Evolutionary conservation across 352 stramenopile genomes (phyloP).

Genomic region (Stramenopiles sp.): DNA sequence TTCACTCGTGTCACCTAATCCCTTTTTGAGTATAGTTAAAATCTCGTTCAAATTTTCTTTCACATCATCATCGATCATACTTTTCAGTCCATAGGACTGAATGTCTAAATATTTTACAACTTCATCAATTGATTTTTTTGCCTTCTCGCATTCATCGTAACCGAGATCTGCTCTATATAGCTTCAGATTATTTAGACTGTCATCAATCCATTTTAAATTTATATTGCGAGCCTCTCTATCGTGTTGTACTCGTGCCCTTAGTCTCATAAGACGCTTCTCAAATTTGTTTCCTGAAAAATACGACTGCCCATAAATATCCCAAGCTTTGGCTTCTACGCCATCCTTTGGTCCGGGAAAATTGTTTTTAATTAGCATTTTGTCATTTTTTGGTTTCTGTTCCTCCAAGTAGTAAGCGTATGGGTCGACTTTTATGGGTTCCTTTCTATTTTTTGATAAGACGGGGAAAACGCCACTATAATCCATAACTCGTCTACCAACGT

Average conservation of each 20-base stretch:
- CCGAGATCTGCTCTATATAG: background rate
- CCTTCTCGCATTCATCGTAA: background rate
- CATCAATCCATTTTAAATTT: background rate
- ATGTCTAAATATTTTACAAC: background rate
- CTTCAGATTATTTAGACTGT: background rate
- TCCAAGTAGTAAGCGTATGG: background rate
- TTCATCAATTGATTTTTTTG: background rate
- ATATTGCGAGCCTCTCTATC: background rate
- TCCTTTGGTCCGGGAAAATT: background rate
- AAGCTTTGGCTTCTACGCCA: background rate
- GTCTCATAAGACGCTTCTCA: background rate
- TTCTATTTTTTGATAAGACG: background rate
- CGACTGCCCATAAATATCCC: background rate
- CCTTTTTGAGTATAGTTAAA: background rate
- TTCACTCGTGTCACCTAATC: background rate
- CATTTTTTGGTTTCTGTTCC: background rate
- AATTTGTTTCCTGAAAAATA: background rate
- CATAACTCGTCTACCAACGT: background rate
- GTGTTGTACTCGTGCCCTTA: background rate
- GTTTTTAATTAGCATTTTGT: background rate
- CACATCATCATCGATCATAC: background rate
- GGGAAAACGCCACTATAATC: background rate
- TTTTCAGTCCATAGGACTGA: background rate
- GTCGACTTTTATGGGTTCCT: background rate
- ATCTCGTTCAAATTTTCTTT: background rate